Percentiles rank a stretch among this genome's conserved stretches.
Conservation (phyloP, 2,329 filamentous ascomycete genomes). For the Colletotrichum australisinense region DNA sequence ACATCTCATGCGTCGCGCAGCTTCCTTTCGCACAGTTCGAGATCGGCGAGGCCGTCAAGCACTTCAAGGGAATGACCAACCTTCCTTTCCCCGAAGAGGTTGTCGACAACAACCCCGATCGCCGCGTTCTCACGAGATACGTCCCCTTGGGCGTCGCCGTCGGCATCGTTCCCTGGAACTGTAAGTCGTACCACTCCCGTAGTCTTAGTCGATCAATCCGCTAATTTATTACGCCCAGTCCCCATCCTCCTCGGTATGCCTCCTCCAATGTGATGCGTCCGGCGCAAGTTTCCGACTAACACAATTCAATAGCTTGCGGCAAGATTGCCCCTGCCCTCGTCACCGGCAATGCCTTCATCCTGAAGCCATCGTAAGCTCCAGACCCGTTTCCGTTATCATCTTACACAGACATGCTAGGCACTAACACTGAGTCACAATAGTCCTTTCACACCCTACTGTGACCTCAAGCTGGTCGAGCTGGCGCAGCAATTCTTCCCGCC, state of each 20-base stretch:
- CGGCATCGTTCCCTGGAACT: constrained; percentile 68
- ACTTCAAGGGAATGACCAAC: constrained; percentile 23
- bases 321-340: constrained; percentile 69
- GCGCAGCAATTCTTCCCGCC: constrained; percentile 68
- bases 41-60: constrained; percentile 21
- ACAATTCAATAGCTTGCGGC: constrained; percentile 47
- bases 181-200: constrained; percentile 63
- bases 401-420: not conserved
- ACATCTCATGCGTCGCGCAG: not conserved
- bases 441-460: constrained; percentile 68
- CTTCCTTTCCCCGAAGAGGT: constrained; percentile 33
- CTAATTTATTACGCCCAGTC: constrained; percentile 18
- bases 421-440: constrained; percentile 35
- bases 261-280: not conserved
- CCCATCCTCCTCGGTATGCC: constrained; percentile 30
- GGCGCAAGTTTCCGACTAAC: not conserved
- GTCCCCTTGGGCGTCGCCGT: constrained; percentile 53
- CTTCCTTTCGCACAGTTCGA: constrained; percentile 25
- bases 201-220: constrained; percentile 37
- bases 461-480: constrained; percentile 69
- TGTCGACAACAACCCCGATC: constrained; percentile 41
- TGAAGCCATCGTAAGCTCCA: constrained; percentile 60
- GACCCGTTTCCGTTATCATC: not conserved
- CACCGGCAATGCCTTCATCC: constrained; percentile 67
- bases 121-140: constrained; percentile 45